Evolutionary conservation across 371 early-diverging fungal species (phyloP).

Genomic region (Rhizopus sp.): DNA sequence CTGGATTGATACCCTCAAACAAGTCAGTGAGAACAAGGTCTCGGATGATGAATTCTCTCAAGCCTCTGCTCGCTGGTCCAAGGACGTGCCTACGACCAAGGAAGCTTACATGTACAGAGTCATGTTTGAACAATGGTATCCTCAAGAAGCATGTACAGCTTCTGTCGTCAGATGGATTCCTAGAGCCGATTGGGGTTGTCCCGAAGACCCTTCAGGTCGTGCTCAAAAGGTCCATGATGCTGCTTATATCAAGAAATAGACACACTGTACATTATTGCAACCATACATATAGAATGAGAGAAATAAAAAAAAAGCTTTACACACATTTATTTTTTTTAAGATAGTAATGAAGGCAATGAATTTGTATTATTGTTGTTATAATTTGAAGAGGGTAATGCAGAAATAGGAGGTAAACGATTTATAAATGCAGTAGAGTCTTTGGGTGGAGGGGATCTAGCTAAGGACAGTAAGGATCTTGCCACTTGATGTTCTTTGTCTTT

Average conservation of each 20-base stretch:
- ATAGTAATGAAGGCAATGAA: constrained; percentile 20
- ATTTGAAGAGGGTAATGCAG: constrained; percentile 10
- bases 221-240: constrained; percentile 89
- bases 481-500: constrained; percentile 24
- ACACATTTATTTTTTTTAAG: constrained; percentile 4
- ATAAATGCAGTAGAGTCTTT: constrained; percentile 8
- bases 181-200: constrained; percentile 95
- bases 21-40: constrained; percentile 63
- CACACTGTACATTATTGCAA: neutral
- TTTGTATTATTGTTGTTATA: neutral
- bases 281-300: neutral
- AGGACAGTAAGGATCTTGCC: constrained; percentile 19
- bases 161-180: constrained; percentile 96
- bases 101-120: constrained; percentile 93
- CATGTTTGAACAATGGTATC: constrained; percentile 91
- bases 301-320: constrained; percentile 9
- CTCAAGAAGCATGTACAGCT: constrained; percentile 84
- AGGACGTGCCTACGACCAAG: constrained; percentile 91
- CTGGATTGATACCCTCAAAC: constrained; percentile 93
- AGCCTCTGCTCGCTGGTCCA: constrained; percentile 71
- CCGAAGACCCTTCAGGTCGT: constrained; percentile 96
- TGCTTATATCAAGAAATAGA: constrained; percentile 52
- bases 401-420: constrained; percentile 22
- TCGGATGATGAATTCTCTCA: constrained; percentile 75
- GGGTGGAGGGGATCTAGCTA: constrained; percentile 16